Base-by-base conservation (phyloP, 2,329 filamentous ascomycete genomes). In the Colletotrichum musicola region DNA sequence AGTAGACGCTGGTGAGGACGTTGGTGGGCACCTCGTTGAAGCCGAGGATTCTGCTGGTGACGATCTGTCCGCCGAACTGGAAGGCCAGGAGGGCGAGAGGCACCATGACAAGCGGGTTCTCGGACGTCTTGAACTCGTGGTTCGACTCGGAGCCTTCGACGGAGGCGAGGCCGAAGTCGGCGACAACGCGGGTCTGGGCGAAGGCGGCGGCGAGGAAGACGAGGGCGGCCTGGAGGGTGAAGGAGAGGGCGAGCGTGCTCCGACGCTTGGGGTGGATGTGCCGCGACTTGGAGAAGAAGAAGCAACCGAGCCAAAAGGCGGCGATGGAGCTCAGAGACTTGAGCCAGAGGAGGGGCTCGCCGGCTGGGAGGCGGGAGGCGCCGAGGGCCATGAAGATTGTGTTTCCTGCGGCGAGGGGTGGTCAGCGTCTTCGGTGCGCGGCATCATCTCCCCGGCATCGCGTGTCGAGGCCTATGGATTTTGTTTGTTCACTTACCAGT, bases 351-450 rank as follows among this genome's bases (percentile, higher is more conserved):
- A 81, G 81, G 4, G 85, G 85, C 66, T 86, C 79, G 66, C 79
- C 80, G 20, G 80, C 75, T 3, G 85, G 87, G 54, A 88, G 85
- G 35, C 78, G 77, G 3, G 87, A 84, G 13, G 86, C 84, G 63
- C 87, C 88, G 22, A 90, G 85, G 18, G 86, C 88, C 46, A 90
- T 81, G 77, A 90, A 89, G 72, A 90, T 85, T 10, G 88, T 90
- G 77, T 90, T 90, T 46, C 88, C 88, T 79, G 47, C 12, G 46
- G 18, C 10, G 42, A 30, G 12, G 5, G 30, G 14, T 54, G 10
- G 18, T 42, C 25, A 35, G 30, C 30, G 30, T 35, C 6, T 1
- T 35, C 30, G 30, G 30, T 35, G 4, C 7, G 7, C 30, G 10
- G 30, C 7, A 35, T 10, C 30, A 10, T 35, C 30, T 35, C 30